Evolutionary conservation across 768 basidiomycete genomes (phyloP), one percentile per base, ranked within the genome.

Genomic region (Suillus subaureus): DNA sequence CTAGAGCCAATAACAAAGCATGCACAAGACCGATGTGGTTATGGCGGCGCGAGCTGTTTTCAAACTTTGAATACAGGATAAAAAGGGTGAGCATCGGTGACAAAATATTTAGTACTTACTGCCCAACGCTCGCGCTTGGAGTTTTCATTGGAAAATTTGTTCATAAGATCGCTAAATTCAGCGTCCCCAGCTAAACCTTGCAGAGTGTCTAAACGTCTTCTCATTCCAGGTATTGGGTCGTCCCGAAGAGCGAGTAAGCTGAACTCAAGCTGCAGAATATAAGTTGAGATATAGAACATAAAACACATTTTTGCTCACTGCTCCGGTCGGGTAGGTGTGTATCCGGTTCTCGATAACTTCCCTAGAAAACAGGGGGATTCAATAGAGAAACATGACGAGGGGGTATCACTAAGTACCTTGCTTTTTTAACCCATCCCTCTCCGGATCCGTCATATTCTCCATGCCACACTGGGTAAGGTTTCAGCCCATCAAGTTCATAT

Each of bases 401-500:
- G 61, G 13, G 9, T 66, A 9, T 3, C 6, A 18, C 31, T 74
- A 81, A 55, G 71, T 80, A 92, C 87, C 92, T 86, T 57, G 96
- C 96, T 71, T 83, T 86, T 62, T 84, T 87, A 31, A 93, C 72
- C 97, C 97, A 99, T 12, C 91, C 92, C 78, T 92, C 92, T 6
- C 87, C 89, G 11, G 75, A 77, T 61, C 88, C 88, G 28, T 86
- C 81, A 67, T 85, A 90, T 39, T 79, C 71, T n/a, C 92, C 93
- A 75, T 99, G 97, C 66, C 84, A 86, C 21, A 98, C 86, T 2
- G 97, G 90, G 67, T 83, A 79, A 55, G 82, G 79, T 74, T 95
- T 93, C 69, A 99, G 79, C 13, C 97, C 97, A 72, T 99, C 97
- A 39, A 99, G 84, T 78, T 99, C 97, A 78, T 96, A 98, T 52